Conservation (phyloP, 148 eudicot genomes). For the Salicornia ramosissima region DNA sequence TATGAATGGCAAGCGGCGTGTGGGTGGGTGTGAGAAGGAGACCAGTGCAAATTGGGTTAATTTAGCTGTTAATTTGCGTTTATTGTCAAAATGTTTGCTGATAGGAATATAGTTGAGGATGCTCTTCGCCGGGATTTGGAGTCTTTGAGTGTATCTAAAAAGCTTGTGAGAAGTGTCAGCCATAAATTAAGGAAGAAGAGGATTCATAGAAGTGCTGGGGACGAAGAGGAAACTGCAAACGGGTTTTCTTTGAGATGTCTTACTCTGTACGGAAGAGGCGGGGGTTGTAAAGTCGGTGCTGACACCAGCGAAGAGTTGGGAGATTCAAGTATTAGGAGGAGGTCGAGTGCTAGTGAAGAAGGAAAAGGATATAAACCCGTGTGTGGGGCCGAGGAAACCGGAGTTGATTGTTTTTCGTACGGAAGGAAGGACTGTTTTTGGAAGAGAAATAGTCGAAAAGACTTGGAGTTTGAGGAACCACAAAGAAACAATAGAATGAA, state of each 20-base stretch:
- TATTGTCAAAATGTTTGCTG: conserved; percentile 38
- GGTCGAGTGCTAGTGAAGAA: conserved; percentile 63
- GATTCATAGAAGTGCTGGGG: conserved; percentile 36
- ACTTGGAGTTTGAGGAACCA: conserved; percentile 32
- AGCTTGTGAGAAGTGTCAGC: conserved; percentile 78
- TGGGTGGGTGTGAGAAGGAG: conserved; percentile 2
- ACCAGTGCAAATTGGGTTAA: neutral
- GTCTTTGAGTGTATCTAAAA: conserved; percentile 67
- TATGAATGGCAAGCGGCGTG: conserved; percentile 3
- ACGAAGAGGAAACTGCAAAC: conserved; percentile 45
- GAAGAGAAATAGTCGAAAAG: conserved; percentile 48
- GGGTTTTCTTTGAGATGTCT: conserved; percentile 74
- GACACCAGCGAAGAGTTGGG: conserved; percentile 66
- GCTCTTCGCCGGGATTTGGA: conserved; percentile 56
- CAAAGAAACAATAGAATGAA: conserved; percentile 41
- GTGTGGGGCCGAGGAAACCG: conserved; percentile 61
- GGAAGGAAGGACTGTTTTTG: conserved; percentile 62
- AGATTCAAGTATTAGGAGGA: conserved; percentile 47
- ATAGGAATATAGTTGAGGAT: conserved; percentile 49
- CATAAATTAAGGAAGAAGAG: conserved; percentile 56
- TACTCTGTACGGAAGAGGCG: conserved; percentile 63
- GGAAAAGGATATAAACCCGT: conserved; percentile 45
- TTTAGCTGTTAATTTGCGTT: conserved; percentile 7
- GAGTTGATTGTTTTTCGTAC: conserved; percentile 77
- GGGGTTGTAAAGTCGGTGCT: conserved; percentile 97